Evolutionary conservation across 352 stramenopile species (phyloP).

Genomic region (Pythium sp.): DNA sequence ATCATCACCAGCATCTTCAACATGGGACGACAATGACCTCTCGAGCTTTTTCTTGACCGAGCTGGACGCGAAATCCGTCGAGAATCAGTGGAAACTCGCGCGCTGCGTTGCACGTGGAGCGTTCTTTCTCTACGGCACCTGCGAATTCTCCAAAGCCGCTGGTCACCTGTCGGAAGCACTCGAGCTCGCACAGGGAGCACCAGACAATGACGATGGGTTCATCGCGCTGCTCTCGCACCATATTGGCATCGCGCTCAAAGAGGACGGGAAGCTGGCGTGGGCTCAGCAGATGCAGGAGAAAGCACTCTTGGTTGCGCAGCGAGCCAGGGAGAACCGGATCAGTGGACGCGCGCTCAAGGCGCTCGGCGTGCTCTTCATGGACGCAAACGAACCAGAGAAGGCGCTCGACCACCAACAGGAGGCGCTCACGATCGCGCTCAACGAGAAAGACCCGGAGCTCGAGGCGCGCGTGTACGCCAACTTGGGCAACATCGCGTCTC

Average conservation of each 20-base stretch:
- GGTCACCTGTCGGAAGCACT: conserved; percentile 40
- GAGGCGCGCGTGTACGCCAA: conserved; percentile 78
- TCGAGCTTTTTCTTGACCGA: conserved; percentile 78
- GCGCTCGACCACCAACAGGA: conserved; percentile 65
- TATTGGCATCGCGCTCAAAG: conserved; percentile 61
- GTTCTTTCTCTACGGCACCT: conserved; percentile 52
- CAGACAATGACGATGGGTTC: conserved; percentile 22
- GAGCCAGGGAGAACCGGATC: conserved; percentile 33
- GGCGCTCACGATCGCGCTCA: conserved; percentile 46
- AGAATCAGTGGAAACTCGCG: conserved; percentile 34
- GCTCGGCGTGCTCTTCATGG: conserved; percentile 58
- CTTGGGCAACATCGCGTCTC: conserved; percentile 64
- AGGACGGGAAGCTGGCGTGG: conserved; percentile 40
- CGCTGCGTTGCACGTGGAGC: conserved; percentile 37
- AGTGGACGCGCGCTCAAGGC: conserved; percentile 61
- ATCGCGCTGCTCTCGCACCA: conserved; percentile 61
- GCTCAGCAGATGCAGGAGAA: conserved; percentile 48
- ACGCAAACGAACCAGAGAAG: conserved; percentile 33
- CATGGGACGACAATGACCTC: conserved; percentile 36
- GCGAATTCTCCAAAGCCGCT: conserved; percentile 30
- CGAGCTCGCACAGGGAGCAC: conserved; percentile 22
- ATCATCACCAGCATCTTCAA: background rate
- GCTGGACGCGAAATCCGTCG: conserved; percentile 38
- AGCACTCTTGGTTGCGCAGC: conserved; percentile 42
- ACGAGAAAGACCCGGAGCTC: conserved; percentile 53